A percentile compares a stretch with the other conserved stretches of the same genome.
Evolutionary conservation across 1,139 yeast genomes (phyloP).

Genomic region (Diutina neorugosa): DNA sequence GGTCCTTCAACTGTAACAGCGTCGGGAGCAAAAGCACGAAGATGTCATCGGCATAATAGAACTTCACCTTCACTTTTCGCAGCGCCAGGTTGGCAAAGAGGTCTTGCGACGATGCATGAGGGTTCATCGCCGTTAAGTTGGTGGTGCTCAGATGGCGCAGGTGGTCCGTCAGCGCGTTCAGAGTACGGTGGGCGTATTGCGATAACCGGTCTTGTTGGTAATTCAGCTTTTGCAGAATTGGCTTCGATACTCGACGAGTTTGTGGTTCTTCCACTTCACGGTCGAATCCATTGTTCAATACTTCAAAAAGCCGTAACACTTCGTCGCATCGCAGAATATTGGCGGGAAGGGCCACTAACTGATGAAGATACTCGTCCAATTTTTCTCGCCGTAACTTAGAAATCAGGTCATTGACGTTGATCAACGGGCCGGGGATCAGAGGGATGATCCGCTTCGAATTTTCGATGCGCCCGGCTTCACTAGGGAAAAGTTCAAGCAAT

Average conservation of each 20-base stretch:
- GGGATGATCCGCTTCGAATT: conserved; percentile 69
- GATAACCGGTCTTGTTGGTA: conserved; percentile 33
- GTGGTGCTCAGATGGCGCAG: conserved; percentile 10
- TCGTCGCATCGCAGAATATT: conserved; percentile 63
- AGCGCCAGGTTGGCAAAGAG: conserved; percentile 7
- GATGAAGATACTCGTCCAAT: conserved; percentile 71
- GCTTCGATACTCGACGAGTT: conserved; percentile 18
- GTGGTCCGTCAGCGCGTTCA: conserved; percentile 1
- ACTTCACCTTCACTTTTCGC: conserved; percentile 55
- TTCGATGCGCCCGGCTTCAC: conserved; percentile 84
- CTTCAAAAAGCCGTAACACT: conserved; percentile 60
- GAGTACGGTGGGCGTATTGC: conserved; percentile 21
- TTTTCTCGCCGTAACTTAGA: conserved; percentile 79
- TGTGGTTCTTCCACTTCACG: conserved; percentile 20
- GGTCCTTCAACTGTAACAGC: conserved; percentile 44
- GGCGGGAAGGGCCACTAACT: conserved; percentile 61
- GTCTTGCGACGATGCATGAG: conserved; percentile 8
- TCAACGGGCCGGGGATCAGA: conserved; percentile 91
- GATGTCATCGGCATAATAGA: conserved; percentile 80
- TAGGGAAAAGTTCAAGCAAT: conserved; percentile 74
- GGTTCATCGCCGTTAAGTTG: conserved; percentile 14
- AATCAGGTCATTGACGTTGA: conserved; percentile 81
- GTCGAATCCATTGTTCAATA: conserved; percentile 54
- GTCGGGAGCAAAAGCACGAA: conserved; percentile 74
- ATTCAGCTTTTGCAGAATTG: conserved; percentile 28